Percentiles rank a stretch among this genome's conserved stretches.
Evolutionary conservation across 495 filamentous ascomycete species (phyloP).

Genomic region (Viridothelium virens): DNA sequence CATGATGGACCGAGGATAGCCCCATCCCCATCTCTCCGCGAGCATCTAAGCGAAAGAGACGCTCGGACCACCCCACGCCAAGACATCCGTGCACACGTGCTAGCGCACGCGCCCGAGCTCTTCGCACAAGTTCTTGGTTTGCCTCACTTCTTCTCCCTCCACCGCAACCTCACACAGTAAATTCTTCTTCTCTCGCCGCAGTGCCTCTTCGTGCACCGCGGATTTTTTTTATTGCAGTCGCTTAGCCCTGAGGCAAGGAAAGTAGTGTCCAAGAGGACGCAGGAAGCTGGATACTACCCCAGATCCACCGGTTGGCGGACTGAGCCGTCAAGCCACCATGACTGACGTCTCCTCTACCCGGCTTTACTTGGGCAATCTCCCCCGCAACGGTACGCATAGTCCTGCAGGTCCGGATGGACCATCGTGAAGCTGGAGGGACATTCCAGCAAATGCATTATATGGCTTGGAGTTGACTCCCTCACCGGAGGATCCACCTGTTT

Average conservation of each 20-base stretch:
- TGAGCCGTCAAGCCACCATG: slow-evolving; percentile 1
- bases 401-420: slow-evolving; percentile 20
- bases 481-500: not conserved
- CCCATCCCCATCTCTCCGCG: not conserved
- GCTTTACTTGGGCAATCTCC: slow-evolving; percentile 95
- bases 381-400: slow-evolving; percentile 77
- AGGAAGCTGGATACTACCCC: slow-evolving; percentile 1
- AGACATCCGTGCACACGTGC: not conserved
- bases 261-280: slow-evolving; percentile 1
- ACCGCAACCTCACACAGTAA: not conserved
- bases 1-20: slow-evolving; percentile 8
- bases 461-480: slow-evolving; percentile 10
- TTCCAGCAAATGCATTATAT: slow-evolving; percentile 9
- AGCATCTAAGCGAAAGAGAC: not conserved
- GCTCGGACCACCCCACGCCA: no score
- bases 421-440: not conserved
- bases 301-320: slow-evolving; percentile 1
- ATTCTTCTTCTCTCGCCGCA: not conserved
- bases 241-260: not conserved
- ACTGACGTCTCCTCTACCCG: slow-evolving; percentile 78
- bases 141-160: not conserved
- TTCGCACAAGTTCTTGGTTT: not conserved
- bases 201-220: not conserved
- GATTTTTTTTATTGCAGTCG: not conserved
- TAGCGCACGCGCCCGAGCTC: not conserved